Evolutionary conservation across 805 yeast genomes (phyloP).

Genomic region (Pichia nakasei): DNA sequence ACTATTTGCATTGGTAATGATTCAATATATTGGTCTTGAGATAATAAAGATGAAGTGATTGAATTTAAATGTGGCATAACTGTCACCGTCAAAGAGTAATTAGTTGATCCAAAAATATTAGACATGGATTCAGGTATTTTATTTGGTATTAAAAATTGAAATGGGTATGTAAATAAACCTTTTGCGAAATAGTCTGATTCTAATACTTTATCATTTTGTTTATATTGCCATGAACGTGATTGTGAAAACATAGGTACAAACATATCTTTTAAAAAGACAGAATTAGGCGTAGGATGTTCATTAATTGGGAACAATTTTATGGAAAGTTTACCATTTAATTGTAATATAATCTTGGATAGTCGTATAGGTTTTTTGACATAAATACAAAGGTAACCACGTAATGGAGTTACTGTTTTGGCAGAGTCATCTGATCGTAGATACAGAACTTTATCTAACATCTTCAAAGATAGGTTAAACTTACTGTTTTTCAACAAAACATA

Average conservation of each 20-base stretch:
- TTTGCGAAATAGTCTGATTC: constrained; percentile 9
- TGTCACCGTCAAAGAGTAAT: constrained; percentile 13
- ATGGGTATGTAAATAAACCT: constrained; percentile 21
- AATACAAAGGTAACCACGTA: constrained; percentile 18
- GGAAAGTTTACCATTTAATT: constrained; percentile 11
- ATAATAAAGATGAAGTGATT: constrained; percentile 10
- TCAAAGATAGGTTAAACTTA: constrained; percentile 5
- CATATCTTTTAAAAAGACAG: neutral
- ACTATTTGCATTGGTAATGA: constrained; percentile 8
- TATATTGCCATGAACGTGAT: constrained; percentile 9
- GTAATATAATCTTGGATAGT: constrained; percentile 10
- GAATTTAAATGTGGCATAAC: constrained; percentile 12
- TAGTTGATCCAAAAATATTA: constrained; percentile 16
- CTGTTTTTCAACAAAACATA: neutral
- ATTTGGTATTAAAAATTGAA: constrained; percentile 20
- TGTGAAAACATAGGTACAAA: constrained; percentile 1
- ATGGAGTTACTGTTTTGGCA: constrained; percentile 8
- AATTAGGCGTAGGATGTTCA: constrained; percentile 1
- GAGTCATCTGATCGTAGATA: constrained; percentile 8
- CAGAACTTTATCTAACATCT: constrained; percentile 9
- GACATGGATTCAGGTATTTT: constrained; percentile 18
- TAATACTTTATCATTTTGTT: constrained; percentile 5
- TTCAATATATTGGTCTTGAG: neutral
- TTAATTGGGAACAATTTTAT: constrained; percentile 3
- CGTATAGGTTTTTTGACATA: constrained; percentile 12